Evolutionary conservation across 495 filamentous ascomycete genomes (phyloP), one percentile per base, ranked within the genome.

Genomic region (Aspergillus mulundensis): DNA sequence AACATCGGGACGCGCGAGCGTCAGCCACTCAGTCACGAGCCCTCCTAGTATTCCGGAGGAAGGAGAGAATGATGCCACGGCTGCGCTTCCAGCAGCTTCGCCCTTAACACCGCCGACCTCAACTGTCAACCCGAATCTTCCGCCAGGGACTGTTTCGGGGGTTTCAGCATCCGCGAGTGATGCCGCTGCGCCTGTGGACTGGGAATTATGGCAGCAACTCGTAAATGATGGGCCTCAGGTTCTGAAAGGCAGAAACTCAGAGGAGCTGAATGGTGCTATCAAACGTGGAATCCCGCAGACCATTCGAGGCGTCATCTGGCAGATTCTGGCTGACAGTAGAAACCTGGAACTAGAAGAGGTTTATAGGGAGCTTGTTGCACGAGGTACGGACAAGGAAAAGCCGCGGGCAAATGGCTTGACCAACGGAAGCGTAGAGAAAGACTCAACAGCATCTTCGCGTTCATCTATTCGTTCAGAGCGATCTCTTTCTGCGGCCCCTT

Each of bases 191-290:
- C 79, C 82, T 3, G 90, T 99, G 14, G 90, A 99, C 65, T 99
- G 94, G 94, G 95, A 97, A 70, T 72, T 99, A 18, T 99, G 94
- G 94, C 92, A 99, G 70, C 77, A 87, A 16, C 87, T 99, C 1
- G 94, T 99, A 28, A 91, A 96, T 60, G 87, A 95, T 74, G 94
- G 95, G 1, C 88, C 91, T 11, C 84, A 87, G 30, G 92, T 90
- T 8, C 85, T 97, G 56, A 88, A 88, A 24, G 79, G 89, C 38
- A 88, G 89, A 25, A 95, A 88, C 61, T 80, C 91, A 3, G 88
- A 92, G 53, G 92, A 96, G 62, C 72, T 99, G 51, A 95, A 91
- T 64, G 81, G 81, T 54, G 91, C 94, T 10, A 96, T 97, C 55
- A 89, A 94, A 36, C 86, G 88, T 46, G 94, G 94, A 39, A 97